Percentiles rank a stretch among this genome's conserved stretches.
Conservation (phyloP, 192 early-diverging fungal species). For the Backusella mclennaniae region DNA sequence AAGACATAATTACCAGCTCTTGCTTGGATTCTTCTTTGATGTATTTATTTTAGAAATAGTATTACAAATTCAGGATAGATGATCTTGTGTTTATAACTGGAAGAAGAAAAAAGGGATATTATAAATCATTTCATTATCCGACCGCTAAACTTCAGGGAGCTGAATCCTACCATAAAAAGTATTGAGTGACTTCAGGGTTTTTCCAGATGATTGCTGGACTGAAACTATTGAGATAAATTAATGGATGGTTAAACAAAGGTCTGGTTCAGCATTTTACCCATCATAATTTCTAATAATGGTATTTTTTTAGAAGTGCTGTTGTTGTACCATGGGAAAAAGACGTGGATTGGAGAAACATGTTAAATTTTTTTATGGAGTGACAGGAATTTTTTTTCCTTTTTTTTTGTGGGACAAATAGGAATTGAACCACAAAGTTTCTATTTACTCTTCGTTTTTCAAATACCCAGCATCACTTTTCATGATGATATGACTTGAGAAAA, state of each 20-base stretch:
- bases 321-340: slow-evolving; percentile 6
- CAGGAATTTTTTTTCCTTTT: background rate
- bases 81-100: background rate
- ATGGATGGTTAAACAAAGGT: background rate
- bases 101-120: background rate
- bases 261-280: slow-evolving; percentile 8
- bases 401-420: slow-evolving; percentile 2
- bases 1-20: background rate
- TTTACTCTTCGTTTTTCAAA: background rate
- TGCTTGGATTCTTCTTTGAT: background rate
- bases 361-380: background rate
- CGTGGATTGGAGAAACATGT: background rate
- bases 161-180: background rate
- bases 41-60: background rate
- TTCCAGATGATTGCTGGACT: background rate
- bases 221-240: background rate
- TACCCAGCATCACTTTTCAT: background rate
- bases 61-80: background rate
- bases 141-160: background rate
- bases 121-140: background rate
- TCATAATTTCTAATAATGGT: slow-evolving; percentile 3
- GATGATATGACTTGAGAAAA: background rate
- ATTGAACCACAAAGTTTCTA: background rate
- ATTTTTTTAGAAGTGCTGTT: background rate
- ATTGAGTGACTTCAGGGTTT: background rate